Evolutionary conservation across 495 filamentous ascomycete species (phyloP).

Genomic region (Bathelium albidoporum): DNA sequence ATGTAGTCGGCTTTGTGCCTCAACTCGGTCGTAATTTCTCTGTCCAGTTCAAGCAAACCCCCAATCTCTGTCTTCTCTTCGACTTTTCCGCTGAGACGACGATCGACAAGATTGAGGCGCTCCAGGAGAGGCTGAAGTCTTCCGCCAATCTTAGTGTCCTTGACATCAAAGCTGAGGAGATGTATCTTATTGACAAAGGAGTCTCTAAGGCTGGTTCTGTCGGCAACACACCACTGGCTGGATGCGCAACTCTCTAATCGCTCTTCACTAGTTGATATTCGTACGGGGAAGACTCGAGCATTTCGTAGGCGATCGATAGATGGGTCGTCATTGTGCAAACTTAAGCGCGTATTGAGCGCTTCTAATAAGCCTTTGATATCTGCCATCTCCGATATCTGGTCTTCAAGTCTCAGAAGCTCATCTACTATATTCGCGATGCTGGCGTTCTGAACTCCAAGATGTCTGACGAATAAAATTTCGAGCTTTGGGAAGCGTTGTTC

Average conservation of each 20-base stretch:
- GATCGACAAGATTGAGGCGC: not conserved
- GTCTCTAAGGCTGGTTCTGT: not conserved
- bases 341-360: not conserved
- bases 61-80: not conserved
- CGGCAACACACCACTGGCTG: constrained; percentile 3
- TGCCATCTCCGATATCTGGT: not conserved
- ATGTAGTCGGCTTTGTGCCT: constrained; percentile 6
- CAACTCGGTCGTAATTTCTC: not conserved
- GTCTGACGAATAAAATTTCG: not conserved
- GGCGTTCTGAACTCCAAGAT: constrained; percentile 2
- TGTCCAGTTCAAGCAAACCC: not conserved
- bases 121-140: not conserved
- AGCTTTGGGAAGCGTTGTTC: not conserved
- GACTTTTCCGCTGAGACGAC: not conserved
- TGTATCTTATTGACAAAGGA: constrained; percentile 1
- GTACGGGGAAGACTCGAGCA: not conserved
- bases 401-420: not conserved
- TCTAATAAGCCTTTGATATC: not conserved
- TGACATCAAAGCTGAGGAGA: not conserved
- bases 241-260: not conserved
- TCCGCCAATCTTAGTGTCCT: not conserved
- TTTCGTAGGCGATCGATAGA: not conserved
- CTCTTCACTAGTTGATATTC: not conserved
- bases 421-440: not conserved
- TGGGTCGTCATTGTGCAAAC: not conserved